Base-by-base conservation (phyloP, 2,329 filamentous ascomycete species). In the Ophiocordyceps australis region DNA sequence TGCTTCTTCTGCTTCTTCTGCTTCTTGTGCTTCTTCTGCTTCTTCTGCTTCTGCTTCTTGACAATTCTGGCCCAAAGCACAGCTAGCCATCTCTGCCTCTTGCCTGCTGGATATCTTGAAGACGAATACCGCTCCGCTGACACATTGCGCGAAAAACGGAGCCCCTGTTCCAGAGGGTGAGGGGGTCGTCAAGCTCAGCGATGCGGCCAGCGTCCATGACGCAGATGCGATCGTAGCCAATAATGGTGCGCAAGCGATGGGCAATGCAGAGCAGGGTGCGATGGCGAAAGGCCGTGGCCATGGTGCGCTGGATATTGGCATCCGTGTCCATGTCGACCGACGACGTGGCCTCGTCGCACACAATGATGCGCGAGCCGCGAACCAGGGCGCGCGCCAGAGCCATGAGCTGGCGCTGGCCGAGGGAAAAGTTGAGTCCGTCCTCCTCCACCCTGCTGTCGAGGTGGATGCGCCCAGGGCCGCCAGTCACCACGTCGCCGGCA, bases 321-420 rank as follows among this genome's bases (percentile, higher is more conserved):
- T 98, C 89, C 4, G 86, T 95, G 45, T 94, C 86, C 60, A 94
- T 89, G 49, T 95, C 86, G 7, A 95, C 85, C 0, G 71, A 79
- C 2, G 75, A 82, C 0, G 89, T 98, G 1, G 89, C 89, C 51
- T 98, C 89, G 55, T 98, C 89, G 50, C 86, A 94, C 25, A 98
- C 75, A 39, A 95, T 94, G 51, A 95, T 94, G 38, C 78, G 81
- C 1, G 75, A 78, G 22, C 75, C 72, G 20, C 86, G 74, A 5
- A 95, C 86, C 3, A 98, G 67, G 0, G 89, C 89, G 1, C 89
- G 74, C 0, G 85, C 85, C 2, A 98, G 63, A 2, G 89, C 89
- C 78, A 95, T 92, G 25, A 95, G 68, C 50, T 95, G 89, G 4
- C 89, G 72, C 54, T 95, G 86, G 6, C 86, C 86, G 8, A 95